Conservation (phyloP, 2,329 filamentous ascomycete species). For the Neofusicoccum parvum region DNA sequence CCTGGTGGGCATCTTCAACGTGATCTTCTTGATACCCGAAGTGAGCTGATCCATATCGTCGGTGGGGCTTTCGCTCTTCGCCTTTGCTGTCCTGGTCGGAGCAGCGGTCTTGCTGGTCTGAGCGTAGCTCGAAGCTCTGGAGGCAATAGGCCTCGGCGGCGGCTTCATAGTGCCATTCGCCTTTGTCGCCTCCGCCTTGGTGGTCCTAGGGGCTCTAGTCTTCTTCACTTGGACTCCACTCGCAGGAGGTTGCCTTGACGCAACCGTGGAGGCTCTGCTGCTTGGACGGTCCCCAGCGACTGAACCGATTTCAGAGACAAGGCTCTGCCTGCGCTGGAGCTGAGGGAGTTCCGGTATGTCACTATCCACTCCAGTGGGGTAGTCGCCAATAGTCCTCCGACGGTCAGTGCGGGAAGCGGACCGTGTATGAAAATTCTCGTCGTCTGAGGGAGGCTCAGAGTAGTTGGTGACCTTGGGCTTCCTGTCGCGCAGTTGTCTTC, state of each 20-base stretch:
- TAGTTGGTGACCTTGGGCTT: conserved; percentile 58
- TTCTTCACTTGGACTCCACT: conserved; percentile 60
- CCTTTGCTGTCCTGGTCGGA: neutral
- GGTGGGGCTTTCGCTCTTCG: conserved; percentile 28
- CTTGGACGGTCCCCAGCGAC: conserved; percentile 32
- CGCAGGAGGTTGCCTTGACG: conserved; percentile 5
- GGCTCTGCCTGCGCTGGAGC: conserved; percentile 44
- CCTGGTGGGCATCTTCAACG: conserved; percentile 59
- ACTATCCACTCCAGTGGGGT: neutral
- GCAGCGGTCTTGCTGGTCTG: neutral
- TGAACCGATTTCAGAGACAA: conserved; percentile 47
- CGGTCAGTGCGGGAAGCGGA: conserved; percentile 34
- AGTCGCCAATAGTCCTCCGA: conserved; percentile 40
- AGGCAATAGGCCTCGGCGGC: conserved; percentile 9
- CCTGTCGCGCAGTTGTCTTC: conserved; percentile 71
- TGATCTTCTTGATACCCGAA: conserved; percentile 59
- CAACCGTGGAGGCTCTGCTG: conserved; percentile 36
- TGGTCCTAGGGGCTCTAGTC: conserved; percentile 50
- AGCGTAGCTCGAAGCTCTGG: conserved; percentile 2
- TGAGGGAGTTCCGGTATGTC: conserved; percentile 2
- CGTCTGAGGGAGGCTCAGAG: conserved; percentile 52
- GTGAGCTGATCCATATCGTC: conserved; percentile 54
- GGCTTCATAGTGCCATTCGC: neutral
- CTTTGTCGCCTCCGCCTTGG: neutral
- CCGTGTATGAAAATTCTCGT: conserved; percentile 28